A percentile compares a stretch with the other conserved stretches of the same genome.
Evolutionary conservation across 208 protist genomes (phyloP).

Genomic region (Strigomonas culicis): DNA sequence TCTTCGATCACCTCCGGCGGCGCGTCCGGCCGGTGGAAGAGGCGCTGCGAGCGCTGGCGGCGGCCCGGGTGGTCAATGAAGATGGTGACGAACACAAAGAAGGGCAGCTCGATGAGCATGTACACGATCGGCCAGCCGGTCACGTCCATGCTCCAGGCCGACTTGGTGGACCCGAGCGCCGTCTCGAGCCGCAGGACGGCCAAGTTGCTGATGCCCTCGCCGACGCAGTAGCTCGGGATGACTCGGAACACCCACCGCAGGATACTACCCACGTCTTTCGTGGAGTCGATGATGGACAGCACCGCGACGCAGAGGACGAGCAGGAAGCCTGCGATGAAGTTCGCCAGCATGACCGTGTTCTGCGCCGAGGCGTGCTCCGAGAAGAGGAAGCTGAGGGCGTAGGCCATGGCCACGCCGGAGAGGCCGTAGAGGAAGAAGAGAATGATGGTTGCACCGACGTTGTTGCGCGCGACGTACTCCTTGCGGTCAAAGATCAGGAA

Average conservation of each 20-base stretch:
- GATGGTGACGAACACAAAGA: constrained; percentile 45
- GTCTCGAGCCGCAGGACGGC: constrained; percentile 13
- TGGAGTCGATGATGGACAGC: constrained; percentile 28
- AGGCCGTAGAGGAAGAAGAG: constrained; percentile 54
- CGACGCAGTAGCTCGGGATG: constrained; percentile 59
- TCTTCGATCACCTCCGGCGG: constrained; percentile 22
- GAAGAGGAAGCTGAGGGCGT: constrained; percentile 55
- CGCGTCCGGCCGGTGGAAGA: constrained; percentile 32
- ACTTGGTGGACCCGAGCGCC: constrained; percentile 18
- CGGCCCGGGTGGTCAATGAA: constrained; percentile 54
- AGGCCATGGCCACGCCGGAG: constrained; percentile 42
- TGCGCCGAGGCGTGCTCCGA: constrained; percentile 50
- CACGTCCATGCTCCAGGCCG: constrained; percentile 31
- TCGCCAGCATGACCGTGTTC: constrained; percentile 48
- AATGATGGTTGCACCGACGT: constrained; percentile 32
- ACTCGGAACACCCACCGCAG: constrained; percentile 50
- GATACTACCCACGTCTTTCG: constrained; percentile 23
- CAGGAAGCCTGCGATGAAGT: constrained; percentile 66
- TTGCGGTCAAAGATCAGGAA: constrained; percentile 36
- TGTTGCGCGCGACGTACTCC: constrained; percentile 39
- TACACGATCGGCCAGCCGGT: constrained; percentile 39
- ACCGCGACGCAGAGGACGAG: constrained; percentile 36
- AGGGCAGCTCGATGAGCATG: constrained; percentile 42
- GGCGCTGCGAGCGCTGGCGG: constrained; percentile 27
- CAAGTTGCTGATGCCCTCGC: constrained; percentile 63